phyloP scores from a whole-genome alignment of 179 eudicot species.

The Carnegiea gigantea region DNA sequence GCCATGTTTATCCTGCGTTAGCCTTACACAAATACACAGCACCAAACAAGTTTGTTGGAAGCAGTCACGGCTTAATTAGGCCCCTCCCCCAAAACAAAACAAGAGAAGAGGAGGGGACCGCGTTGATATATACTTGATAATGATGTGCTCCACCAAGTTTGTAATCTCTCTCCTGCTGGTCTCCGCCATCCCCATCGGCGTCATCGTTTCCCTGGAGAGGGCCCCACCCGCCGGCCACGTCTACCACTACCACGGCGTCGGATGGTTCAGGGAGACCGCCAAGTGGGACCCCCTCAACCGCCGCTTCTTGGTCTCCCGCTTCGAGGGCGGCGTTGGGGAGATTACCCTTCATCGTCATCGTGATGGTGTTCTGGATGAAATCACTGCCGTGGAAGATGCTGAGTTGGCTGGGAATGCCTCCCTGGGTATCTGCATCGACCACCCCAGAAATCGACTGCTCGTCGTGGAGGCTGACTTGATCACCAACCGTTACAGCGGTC shows the following conservation, averaged over 20 bases:
- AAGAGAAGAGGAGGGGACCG: no score
- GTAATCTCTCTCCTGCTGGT: conserved; percentile 45
- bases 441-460: conserved; percentile 58
- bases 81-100: no score
- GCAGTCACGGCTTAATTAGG: no score
- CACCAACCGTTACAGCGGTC: conserved; percentile 59
- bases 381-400: conserved; percentile 42
- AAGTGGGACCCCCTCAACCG: conserved; percentile 71
- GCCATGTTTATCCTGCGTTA: no score
- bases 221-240: conserved; percentile 43
- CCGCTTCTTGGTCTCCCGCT: conserved; percentile 67
- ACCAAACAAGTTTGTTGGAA: not conserved
- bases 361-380: conserved; percentile 39
- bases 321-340: conserved; percentile 78
- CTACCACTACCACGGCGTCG: conserved; percentile 65
- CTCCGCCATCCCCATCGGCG: conserved; percentile 72
- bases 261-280: conserved; percentile 69
- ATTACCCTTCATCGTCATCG: conserved; percentile 32
- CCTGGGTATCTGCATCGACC: conserved; percentile 58
- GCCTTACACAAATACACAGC: not conserved
- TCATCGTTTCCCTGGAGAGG: conserved; percentile 56
- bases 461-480: conserved; percentile 61
- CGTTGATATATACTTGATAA: no score
- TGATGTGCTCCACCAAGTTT: conserved; percentile 47
- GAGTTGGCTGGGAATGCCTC: conserved; percentile 65